Percentiles rank a stretch among this genome's conserved stretches.
Evolutionary conservation across 345 rosid genomes (phyloP).

Genomic region (Toxicodendron radicans): DNA sequence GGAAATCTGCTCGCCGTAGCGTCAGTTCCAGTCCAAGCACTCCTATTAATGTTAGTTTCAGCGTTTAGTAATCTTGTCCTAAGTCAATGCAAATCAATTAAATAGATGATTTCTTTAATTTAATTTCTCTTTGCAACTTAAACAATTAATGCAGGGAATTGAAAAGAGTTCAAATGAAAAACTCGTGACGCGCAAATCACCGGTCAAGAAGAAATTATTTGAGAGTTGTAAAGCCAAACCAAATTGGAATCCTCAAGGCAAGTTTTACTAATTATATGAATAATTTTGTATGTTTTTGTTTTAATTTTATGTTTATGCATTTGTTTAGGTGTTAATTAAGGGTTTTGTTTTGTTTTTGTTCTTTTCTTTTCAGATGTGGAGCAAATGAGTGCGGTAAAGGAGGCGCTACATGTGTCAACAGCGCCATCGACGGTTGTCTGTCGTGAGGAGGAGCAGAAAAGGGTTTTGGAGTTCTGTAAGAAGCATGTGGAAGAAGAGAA

Average conservation of each 20-base stretch:
- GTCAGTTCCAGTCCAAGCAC: constrained; percentile 34
- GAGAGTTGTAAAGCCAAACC: constrained; percentile 28
- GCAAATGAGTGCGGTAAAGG: constrained; percentile 68
- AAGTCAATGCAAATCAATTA: background rate
- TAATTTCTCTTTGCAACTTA: background rate
- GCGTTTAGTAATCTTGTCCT: background rate
- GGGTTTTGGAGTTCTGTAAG: constrained; percentile 68
- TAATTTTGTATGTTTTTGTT: background rate
- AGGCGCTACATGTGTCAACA: constrained; percentile 75
- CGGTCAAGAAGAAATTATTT: constrained; percentile 24
- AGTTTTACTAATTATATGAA: background rate
- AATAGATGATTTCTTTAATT: background rate
- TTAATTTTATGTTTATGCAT: background rate
- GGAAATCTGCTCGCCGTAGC: constrained; percentile 57
- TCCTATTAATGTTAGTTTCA: constrained; percentile 27
- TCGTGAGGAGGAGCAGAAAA: constrained; percentile 73
- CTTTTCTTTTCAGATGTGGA: constrained; percentile 40
- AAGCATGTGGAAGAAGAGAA: constrained; percentile 53
- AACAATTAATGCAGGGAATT: constrained; percentile 25
- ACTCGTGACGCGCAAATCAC: constrained; percentile 19
- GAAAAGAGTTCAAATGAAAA: constrained; percentile 28
- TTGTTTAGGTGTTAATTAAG: background rate
- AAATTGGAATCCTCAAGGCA: constrained; percentile 75
- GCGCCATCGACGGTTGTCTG: constrained; percentile 62
- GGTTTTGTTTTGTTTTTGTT: background rate